Evolutionary conservation across 176 grass and related monocot species (phyloP).

Genomic region (Elaeis guineensis): DNA sequence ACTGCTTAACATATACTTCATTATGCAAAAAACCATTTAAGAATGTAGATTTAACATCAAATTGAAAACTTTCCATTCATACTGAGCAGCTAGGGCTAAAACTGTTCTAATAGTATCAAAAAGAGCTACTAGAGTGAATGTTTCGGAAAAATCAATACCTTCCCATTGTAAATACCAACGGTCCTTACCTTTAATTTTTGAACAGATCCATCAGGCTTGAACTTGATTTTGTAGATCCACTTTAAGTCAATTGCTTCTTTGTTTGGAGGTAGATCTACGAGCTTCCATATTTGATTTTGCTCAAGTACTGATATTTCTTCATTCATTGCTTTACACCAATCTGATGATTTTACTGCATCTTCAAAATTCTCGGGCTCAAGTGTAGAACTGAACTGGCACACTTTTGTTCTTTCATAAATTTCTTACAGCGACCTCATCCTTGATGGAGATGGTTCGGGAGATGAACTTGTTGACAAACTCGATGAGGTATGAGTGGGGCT

Average conservation of each 20-base stretch:
- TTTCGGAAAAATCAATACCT: background rate
- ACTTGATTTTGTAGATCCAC: constrained; percentile 1
- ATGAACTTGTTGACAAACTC: background rate
- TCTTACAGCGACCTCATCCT: background rate
- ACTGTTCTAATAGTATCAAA: background rate
- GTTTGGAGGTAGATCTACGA: background rate
- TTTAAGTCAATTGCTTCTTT: background rate
- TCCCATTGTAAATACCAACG: background rate
- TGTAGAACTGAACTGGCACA: background rate
- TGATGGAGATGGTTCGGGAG: background rate
- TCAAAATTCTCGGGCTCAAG: background rate
- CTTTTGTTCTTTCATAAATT: background rate
- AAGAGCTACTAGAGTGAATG: background rate
- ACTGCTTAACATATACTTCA: background rate
- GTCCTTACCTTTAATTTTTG: background rate
- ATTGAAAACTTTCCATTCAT: background rate
- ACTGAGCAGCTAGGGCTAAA: background rate
- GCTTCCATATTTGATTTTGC: too few species aligned
- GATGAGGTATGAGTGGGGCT: too few species aligned
- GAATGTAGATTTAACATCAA: background rate
- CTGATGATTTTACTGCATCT: background rate
- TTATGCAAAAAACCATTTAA: background rate
- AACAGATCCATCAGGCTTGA: background rate
- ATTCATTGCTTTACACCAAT: background rate
- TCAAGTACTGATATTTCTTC: background rate